Evolutionary conservation across 1,284 basidiomycete genomes (phyloP).

Genomic region (Tilletia caries): DNA sequence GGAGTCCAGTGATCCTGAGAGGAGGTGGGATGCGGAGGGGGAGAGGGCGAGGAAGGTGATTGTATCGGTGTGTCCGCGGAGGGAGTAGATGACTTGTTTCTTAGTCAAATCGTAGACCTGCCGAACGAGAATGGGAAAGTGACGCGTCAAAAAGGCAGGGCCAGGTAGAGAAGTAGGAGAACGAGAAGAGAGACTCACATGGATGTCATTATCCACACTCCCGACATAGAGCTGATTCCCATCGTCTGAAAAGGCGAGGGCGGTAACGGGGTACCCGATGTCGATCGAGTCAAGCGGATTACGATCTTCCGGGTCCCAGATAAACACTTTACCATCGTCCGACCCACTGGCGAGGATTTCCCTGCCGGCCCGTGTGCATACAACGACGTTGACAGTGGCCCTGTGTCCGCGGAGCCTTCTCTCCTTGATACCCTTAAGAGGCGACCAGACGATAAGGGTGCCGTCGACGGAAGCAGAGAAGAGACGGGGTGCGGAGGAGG

Average conservation of each 20-base stretch:
- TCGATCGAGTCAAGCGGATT: slow-evolving; percentile 42
- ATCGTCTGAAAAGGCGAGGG: slow-evolving; percentile 49
- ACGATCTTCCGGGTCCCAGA: slow-evolving; percentile 45
- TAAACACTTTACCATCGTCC: slow-evolving; percentile 48
- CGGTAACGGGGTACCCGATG: slow-evolving; percentile 51
- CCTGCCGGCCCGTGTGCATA: slow-evolving; percentile 33
- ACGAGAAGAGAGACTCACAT: slow-evolving; percentile 21
- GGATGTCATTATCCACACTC: slow-evolving; percentile 52
- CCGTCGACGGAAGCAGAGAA: slow-evolving; percentile 51
- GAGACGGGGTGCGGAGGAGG: slow-evolving; percentile 25
- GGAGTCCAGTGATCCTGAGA: slow-evolving; percentile 46
- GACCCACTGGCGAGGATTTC: slow-evolving; percentile 42
- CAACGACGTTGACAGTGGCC: slow-evolving; percentile 48
- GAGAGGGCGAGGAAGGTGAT: slow-evolving; percentile 42
- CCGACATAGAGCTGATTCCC: slow-evolving; percentile 49
- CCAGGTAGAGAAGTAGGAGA: not conserved
- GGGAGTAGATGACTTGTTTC: slow-evolving; percentile 35
- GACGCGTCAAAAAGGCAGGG: not conserved
- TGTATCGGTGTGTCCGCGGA: slow-evolving; percentile 42
- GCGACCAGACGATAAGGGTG: slow-evolving; percentile 47
- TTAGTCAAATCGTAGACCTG: slow-evolving; percentile 42
- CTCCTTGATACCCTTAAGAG: slow-evolving; percentile 38
- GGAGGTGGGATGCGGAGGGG: slow-evolving; percentile 47
- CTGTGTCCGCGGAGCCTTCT: slow-evolving; percentile 46
- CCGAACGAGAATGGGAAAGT: too few relatives aligned